Evolutionary conservation across 805 yeast genomes (phyloP).

Genomic region (Cephaloascus fragrans): DNA sequence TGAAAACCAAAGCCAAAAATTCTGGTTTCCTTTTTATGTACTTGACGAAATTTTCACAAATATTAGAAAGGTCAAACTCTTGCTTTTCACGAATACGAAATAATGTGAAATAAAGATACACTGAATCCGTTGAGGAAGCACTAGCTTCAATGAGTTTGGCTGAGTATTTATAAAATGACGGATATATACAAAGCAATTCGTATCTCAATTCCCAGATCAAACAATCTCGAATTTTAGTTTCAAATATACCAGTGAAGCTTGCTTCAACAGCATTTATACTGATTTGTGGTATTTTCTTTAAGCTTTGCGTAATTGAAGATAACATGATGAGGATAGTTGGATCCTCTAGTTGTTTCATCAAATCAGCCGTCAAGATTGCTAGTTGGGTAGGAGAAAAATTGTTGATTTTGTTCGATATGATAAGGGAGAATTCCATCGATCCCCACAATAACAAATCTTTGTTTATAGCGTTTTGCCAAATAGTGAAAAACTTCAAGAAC

Average conservation of each 20-base stretch:
- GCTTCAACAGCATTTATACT: constrained; percentile 9
- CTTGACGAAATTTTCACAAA: constrained; percentile 13
- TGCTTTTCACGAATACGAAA: constrained; percentile 44
- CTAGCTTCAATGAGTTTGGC: constrained; percentile 1
- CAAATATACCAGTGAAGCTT: constrained; percentile 10
- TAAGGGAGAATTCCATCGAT: constrained; percentile 15
- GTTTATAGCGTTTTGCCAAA: constrained; percentile 26
- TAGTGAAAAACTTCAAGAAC: constrained; percentile 32
- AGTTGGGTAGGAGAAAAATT: constrained; percentile 40
- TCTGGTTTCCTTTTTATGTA: constrained; percentile 9
- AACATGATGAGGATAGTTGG: constrained; percentile 6
- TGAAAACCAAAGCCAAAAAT: constrained; percentile 16
- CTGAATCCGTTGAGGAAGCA: constrained; percentile 1
- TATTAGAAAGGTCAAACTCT: constrained; percentile 11
- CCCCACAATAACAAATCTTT: constrained; percentile 13
- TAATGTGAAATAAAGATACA: constrained; percentile 21
- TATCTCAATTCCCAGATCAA: constrained; percentile 37
- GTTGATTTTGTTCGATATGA: constrained; percentile 29
- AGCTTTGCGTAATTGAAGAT: constrained; percentile 28
- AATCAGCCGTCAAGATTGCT: constrained; percentile 10
- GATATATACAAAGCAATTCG: constrained; percentile 34
- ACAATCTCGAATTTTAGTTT: constrained; percentile 5
- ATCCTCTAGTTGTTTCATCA: constrained; percentile 6
- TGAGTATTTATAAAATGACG: constrained; percentile 1
- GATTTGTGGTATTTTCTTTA: constrained; percentile 20